Evolutionary conservation across 163 green algal genomes (phyloP), one percentile per base, ranked within the genome.

Genomic region (Chlorella variabilis): DNA sequence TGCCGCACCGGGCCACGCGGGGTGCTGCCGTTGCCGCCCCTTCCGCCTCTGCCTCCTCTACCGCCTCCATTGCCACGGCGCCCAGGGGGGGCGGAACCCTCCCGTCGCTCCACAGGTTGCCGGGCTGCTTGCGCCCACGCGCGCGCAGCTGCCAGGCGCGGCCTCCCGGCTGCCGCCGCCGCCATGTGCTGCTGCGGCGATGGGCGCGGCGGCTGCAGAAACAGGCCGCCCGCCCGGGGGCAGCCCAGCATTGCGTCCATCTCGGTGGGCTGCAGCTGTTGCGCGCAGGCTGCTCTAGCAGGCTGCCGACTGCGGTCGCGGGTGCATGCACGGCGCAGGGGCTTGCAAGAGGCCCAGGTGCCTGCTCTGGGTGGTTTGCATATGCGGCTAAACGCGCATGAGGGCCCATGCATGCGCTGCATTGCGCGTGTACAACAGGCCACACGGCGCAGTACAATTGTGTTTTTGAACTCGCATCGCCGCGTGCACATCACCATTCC

Each of bases 121-220:
- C 54, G 54, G 5, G 23, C 54, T 63, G 54, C 54, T 29, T 63
- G 54, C 5, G 8, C 54, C 54, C 45, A 54, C 15, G 45, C 11
- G 11, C 23, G 54, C 18, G 23, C 15, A 11, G 20, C 54, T 63
- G 54, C 54, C 5, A 63, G 18, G 54, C 18, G 18, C 18, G 9
- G 18, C 18, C 6, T n/a, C 9, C 54, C 6, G 54, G 34, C 23
- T 34, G 51, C 34, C 71, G 56, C 49, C 71, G 31, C 34, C 25
- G 36, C 51, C 71, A 15, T 29, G 15, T 36, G n/a, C 27, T 67
- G 59, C 59, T 80, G 73, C n/a, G n/a, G 27, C 18, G 73, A 54
- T 36, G 56, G 27, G 11, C 73, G 39, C 23, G 73, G 73, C 38
- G 73, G 73, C 73, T 80, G 73, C 73, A 80, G 38, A 38, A 80